Evolutionary conservation across 192 early-diverging fungal genomes (phyloP).

Genomic region (Spizellomyces sp.): DNA sequence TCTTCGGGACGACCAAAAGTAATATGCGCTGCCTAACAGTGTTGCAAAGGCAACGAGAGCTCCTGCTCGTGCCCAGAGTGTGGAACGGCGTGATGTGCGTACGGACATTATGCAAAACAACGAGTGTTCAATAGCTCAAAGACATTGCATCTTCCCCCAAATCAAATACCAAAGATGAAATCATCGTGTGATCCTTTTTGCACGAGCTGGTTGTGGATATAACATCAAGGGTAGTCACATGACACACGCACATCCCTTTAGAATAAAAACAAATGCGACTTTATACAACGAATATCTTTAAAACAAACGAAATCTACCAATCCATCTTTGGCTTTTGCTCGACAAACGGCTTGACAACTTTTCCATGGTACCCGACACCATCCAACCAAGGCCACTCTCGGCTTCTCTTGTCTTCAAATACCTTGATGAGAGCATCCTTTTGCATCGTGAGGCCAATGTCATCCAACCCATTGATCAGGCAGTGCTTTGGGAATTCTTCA

Average conservation of each 20-base stretch:
- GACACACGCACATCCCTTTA: too few species aligned
- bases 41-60: slow-evolving; percentile 2
- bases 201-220: too few species aligned
- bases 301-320: slow-evolving; percentile 13
- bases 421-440: slow-evolving; percentile 53
- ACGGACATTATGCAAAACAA: background rate
- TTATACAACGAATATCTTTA: too few species aligned
- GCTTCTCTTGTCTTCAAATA: slow-evolving; percentile 56
- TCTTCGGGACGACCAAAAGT: background rate
- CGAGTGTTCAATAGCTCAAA: too few species aligned
- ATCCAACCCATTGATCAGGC: slow-evolving; percentile 70
- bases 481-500: slow-evolving; percentile 60
- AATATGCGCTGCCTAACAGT: slow-evolving; percentile 2
- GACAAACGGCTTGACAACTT: slow-evolving; percentile 18
- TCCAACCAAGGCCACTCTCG: slow-evolving; percentile 67
- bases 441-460: slow-evolving; percentile 74
- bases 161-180: too few species aligned
- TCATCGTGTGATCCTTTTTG: too few species aligned
- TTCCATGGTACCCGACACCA: slow-evolving; percentile 37
- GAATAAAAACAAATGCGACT: too few species aligned
- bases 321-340: slow-evolving; percentile 14
- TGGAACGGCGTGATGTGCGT: slow-evolving; percentile 4
- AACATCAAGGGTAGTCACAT: too few species aligned
- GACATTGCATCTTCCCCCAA: too few species aligned
- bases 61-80: slow-evolving; percentile 1